phyloP scores from a whole-genome alignment of 768 basidiomycete genomes.

The Austroboletus eburneus region DNA sequence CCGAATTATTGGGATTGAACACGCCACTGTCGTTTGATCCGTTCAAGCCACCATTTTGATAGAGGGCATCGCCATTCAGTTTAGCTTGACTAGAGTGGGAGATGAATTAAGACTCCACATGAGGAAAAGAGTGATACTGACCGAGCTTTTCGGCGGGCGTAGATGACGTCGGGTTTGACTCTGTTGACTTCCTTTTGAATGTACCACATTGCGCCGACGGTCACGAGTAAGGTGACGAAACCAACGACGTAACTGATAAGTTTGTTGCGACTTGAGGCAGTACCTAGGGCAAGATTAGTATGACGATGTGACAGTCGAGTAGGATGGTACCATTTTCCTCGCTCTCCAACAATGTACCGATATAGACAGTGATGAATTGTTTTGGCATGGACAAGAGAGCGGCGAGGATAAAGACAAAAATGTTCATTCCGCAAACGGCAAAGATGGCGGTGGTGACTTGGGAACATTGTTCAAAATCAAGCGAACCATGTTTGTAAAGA shows the following conservation, averaged over 20 bases:
- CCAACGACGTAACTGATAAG: slow-evolving; percentile 70
- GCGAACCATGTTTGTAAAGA: not conserved
- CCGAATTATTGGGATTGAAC: slow-evolving; percentile 37
- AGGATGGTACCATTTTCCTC: slow-evolving; percentile 30
- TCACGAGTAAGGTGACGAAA: slow-evolving; percentile 64
- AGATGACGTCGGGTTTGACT: slow-evolving; percentile 63
- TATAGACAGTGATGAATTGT: slow-evolving; percentile 88
- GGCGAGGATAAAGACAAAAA: slow-evolving; percentile 72
- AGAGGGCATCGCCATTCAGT: slow-evolving; percentile 32
- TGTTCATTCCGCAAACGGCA: slow-evolving; percentile 83
- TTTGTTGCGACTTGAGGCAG: slow-evolving; percentile 41
- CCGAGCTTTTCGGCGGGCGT: slow-evolving; percentile 68
- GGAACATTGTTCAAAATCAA: not conserved
- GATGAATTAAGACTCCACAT: slow-evolving; percentile 3
- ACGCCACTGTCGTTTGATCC: slow-evolving; percentile 30
- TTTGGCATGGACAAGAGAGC: slow-evolving; percentile 84
- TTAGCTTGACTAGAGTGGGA: slow-evolving; percentile 48
- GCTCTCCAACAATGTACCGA: slow-evolving; percentile 72
- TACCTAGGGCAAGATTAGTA: slow-evolving; percentile 13
- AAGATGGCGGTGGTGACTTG: slow-evolving; percentile 86
- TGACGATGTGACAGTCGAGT: not conserved
- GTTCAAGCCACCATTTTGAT: slow-evolving; percentile 26
- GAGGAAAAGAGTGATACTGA: slow-evolving; percentile 23
- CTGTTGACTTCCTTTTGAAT: slow-evolving; percentile 68
- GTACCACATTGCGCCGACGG: slow-evolving; percentile 79